These are phyloP conservation scores for Rhizopogon hawkerae DNA, from an alignment of 1,284 basidiomycete species.

Conservation along the genomic window DNA sequence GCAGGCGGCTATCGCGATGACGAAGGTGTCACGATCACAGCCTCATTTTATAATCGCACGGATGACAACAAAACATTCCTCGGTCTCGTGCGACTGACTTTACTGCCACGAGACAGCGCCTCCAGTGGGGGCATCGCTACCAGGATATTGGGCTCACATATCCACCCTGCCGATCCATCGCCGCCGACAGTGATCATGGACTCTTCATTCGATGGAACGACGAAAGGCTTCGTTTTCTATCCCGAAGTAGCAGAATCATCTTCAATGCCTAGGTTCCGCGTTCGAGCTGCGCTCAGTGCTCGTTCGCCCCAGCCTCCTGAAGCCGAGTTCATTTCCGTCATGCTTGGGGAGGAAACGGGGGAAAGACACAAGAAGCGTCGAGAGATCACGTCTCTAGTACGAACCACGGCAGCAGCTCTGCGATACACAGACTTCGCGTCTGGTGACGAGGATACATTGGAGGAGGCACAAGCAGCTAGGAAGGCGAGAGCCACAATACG, in stretches of 20 bases:
- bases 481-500: not conserved
- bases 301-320: constrained; percentile 2
- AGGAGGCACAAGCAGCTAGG: constrained; percentile 1
- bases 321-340: constrained; percentile 1
- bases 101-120: not conserved
- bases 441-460: not conserved
- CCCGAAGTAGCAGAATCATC: constrained; percentile 2
- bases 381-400: constrained; percentile 1
- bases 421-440: constrained; percentile 2
- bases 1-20: not conserved
- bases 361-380: constrained; percentile 1
- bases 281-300: not conserved
- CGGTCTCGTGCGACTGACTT: constrained; percentile 1
- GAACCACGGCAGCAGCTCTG: not conserved
- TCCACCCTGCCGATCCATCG: not conserved
- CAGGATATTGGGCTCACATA: not conserved
- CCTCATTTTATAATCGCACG: not conserved
- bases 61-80: constrained; percentile 3
- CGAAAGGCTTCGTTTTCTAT: constrained; percentile 1
- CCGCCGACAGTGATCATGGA: constrained; percentile 2
- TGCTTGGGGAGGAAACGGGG: not conserved
- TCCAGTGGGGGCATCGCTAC: not conserved
- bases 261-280: not conserved
- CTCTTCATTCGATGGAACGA: constrained; percentile 1
- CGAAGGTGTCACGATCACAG: not conserved